Conservation (phyloP, 2,329 filamentous ascomycete species). For the Phyllachora maydis region DNA sequence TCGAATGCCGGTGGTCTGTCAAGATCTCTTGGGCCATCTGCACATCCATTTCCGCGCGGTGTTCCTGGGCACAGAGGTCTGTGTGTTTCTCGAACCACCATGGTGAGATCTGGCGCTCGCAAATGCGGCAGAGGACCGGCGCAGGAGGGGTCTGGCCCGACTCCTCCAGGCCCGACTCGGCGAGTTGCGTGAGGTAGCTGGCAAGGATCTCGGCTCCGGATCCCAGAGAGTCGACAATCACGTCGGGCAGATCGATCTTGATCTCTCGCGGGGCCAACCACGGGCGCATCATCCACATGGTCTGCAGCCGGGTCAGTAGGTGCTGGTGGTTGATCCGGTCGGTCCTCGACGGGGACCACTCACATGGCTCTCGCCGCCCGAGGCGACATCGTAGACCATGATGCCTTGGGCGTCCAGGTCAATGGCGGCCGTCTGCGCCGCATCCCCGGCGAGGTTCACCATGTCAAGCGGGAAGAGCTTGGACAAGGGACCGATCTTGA, state of each 20-base stretch:
- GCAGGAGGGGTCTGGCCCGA: conserved; percentile 59
- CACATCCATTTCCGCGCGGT: conserved; percentile 92
- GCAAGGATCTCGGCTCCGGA: conserved; percentile 90
- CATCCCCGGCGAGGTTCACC: conserved; percentile 15
- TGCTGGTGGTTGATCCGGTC: too few species aligned
- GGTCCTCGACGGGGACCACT: conserved; percentile 18
- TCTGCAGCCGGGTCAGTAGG: conserved; percentile 27
- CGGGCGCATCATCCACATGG: conserved; percentile 99
- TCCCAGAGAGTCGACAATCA: conserved; percentile 83
- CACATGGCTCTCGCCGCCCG: conserved; percentile 79
- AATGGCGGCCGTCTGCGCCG: conserved; percentile 31
- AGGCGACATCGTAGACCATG: conserved; percentile 84
- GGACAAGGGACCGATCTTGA: conserved; percentile 49
- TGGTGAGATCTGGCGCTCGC: conserved; percentile 86
- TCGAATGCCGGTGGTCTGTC: conserved; percentile 78
- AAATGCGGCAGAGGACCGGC: conserved; percentile 86
- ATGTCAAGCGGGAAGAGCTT: conserved; percentile 31
- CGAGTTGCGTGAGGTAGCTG: conserved; percentile 75
- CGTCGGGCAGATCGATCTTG: conserved; percentile 76
- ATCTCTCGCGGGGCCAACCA: conserved; percentile 78
- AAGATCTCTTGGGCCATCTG: conserved; percentile 87
- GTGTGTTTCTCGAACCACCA: conserved; percentile 99
- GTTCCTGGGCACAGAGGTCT: conserved; percentile 86
- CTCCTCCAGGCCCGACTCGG: conserved; percentile 62
- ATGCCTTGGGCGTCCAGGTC: conserved; percentile 93